Evolutionary conservation across 371 early-diverging fungal species (phyloP).

Genomic region (Mortierella sp.): DNA sequence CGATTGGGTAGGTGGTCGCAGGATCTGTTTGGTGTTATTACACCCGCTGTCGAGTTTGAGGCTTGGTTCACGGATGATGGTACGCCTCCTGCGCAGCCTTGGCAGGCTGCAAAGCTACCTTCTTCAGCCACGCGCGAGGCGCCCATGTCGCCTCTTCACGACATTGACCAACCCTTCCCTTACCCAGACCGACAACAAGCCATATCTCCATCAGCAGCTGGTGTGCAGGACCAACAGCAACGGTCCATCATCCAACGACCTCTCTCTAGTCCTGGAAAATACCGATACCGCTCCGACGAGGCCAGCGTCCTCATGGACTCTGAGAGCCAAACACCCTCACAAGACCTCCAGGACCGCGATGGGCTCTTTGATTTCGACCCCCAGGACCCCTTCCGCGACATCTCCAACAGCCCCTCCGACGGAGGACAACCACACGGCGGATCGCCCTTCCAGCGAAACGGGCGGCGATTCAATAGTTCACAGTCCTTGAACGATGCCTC

Average conservation of each 20-base stretch:
- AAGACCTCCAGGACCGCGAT: constrained; percentile 15
- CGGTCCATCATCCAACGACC: not conserved
- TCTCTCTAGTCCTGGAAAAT: not conserved
- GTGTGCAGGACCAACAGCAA: not conserved
- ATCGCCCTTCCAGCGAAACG: not conserved
- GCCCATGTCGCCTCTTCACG: constrained; percentile 27
- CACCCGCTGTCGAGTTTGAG: constrained; percentile 45
- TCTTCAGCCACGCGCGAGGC: constrained; percentile 40
- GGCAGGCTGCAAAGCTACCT: constrained; percentile 9
- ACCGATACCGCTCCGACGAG: constrained; percentile 8
- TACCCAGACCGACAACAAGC: not conserved
- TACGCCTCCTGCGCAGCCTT: not conserved
- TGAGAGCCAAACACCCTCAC: constrained; percentile 2
- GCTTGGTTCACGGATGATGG: constrained; percentile 54
- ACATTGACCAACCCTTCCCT: constrained; percentile 39
- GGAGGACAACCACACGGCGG: not conserved
- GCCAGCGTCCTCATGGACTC: not conserved
- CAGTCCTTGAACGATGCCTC: constrained; percentile 17
- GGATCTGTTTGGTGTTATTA: constrained; percentile 64
- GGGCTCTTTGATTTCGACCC: constrained; percentile 24
- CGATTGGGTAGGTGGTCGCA: constrained; percentile 59
- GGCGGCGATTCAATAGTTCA: constrained; percentile 10
- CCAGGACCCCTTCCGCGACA: constrained; percentile 30
- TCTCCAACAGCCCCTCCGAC: not conserved
- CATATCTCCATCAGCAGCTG: not conserved